phyloP scores from a whole-genome alignment of 371 early-diverging fungal species.

The Apophysomyces ossiformis region DNA sequence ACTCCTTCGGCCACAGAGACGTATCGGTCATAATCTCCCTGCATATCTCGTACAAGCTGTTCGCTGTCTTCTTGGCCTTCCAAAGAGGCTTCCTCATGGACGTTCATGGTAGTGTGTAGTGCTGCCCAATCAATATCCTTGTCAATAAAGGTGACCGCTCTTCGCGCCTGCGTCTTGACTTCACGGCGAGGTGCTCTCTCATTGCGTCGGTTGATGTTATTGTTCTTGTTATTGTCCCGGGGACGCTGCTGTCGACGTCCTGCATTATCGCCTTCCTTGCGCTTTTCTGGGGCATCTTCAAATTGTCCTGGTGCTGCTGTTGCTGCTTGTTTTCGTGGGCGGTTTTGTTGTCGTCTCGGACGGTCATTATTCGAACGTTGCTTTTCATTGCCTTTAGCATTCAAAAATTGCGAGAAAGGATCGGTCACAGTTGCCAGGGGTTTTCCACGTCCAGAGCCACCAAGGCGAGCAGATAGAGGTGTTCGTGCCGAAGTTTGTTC shows the following conservation, averaged over 20 bases:
- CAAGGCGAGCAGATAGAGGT: slow-evolving; percentile 36
- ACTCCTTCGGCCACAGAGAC: slow-evolving; percentile 28
- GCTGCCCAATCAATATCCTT: slow-evolving; percentile 52
- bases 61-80: slow-evolving; percentile 13
- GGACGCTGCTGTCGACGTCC: slow-evolving; percentile 11
- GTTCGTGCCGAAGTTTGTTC: not conserved
- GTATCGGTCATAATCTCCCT: slow-evolving; percentile 43
- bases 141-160: slow-evolving; percentile 48
- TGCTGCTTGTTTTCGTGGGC: slow-evolving; percentile 17
- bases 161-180: slow-evolving; percentile 17
- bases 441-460: slow-evolving; percentile 50
- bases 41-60: slow-evolving; percentile 15
- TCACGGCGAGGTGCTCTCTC: not conserved
- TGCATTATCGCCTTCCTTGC: slow-evolving; percentile 13
- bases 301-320: slow-evolving; percentile 27
- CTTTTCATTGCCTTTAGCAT: slow-evolving; percentile 15
- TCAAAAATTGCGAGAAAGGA: slow-evolving; percentile 43
- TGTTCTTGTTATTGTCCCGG: slow-evolving; percentile 7
- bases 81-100: slow-evolving; percentile 4
- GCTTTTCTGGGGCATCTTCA: slow-evolving; percentile 23
- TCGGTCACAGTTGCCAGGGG: slow-evolving; percentile 26
- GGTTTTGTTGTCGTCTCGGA: slow-evolving; percentile 11
- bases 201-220: not conserved
- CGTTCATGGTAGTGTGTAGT: slow-evolving; percentile 16
- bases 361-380: slow-evolving; percentile 12